Conservation (phyloP, 2,329 filamentous ascomycete genomes). For the Verticillium zaregamsianum region DNA sequence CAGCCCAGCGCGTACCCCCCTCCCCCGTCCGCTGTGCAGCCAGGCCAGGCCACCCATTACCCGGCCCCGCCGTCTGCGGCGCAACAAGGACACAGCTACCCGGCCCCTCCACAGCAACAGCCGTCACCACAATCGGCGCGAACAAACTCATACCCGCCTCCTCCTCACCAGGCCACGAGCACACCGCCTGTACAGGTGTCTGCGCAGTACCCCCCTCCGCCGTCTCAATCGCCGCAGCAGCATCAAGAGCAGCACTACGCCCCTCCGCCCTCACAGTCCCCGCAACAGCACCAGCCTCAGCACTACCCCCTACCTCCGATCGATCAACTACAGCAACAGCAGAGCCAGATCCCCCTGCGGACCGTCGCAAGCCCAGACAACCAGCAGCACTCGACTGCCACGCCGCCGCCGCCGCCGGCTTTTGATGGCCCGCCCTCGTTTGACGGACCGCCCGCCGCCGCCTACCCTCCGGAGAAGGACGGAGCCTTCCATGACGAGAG, state of each 20-base stretch:
- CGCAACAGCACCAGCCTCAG: constrained; percentile 21
- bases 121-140: constrained; percentile 23
- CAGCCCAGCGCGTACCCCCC: constrained; percentile 21
- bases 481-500: constrained; percentile 9
- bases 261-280: constrained; percentile 17
- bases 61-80: constrained; percentile 9
- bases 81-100: constrained; percentile 19
- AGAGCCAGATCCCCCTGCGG: constrained; percentile 15
- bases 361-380: constrained; percentile 10
- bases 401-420: not conserved
- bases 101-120: constrained; percentile 24
- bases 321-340: constrained; percentile 23
- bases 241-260: constrained; percentile 22
- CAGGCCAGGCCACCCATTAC: constrained; percentile 4
- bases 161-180: constrained; percentile 15
- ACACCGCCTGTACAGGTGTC: not conserved
- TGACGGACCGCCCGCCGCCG: constrained; percentile 16
- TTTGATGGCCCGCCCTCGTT: constrained; percentile 24
- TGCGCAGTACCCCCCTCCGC: constrained; percentile 18
- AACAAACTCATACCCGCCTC: constrained; percentile 21
- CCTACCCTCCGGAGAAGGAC: constrained; percentile 21
- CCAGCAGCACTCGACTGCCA: constrained; percentile 18
- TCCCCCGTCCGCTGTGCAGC: constrained; percentile 14
- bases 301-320: constrained; percentile 26
- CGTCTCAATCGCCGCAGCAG: constrained; percentile 7